Base-by-base conservation (phyloP, 352 stramenopile genomes). In the Phytophthora citrophthora region DNA sequence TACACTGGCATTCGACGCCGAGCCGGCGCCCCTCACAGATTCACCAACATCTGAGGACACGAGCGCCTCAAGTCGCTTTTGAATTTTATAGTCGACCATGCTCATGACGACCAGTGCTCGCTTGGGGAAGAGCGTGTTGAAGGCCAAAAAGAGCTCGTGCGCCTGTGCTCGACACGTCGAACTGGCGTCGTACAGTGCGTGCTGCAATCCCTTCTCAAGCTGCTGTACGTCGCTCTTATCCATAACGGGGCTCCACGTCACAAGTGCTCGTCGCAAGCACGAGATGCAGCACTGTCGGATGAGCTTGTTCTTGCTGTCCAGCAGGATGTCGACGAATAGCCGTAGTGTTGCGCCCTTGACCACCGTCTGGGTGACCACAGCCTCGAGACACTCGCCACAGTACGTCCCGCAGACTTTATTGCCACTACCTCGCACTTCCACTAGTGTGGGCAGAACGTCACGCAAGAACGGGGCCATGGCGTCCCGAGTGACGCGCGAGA, bases 371-470 rank as follows among this genome's bases (percentile, higher is more conserved):
- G 71, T 66, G 20, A 91, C 76, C 16, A 93, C 63, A 11, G 80
- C 60, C 48, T 95, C 83, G 11, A 93, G 64, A 70, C 85, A 93
- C 58, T 93, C 85, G 45, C 75, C 70, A 63, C 87, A 95, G 70
- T 95, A 95, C 27, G 82, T 61, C 44, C 78, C 83, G 54, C 87
- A 95, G 4, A 95, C 85, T 54, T 93, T 93, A 68, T 95, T 95
- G 18, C 87, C 87, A 24, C 84, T 85, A 34, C 87, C 87, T 24
- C 87, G 81, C 58, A 95, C 87, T 45, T 95, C 87, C 8, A 95
- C 60, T 40, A 95, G 81, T 52, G 68, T 76, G 27, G 84, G 83
- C 29, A 95, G 70, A 18, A 95, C 50, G 48, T 95, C 85, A 15
- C 83, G 79, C 38, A 91, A 62, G 44, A 93, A 89, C 50, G 81